Evolutionary conservation across 1,284 basidiomycete genomes (phyloP).

Genomic region (Malassezia furfur): DNA sequence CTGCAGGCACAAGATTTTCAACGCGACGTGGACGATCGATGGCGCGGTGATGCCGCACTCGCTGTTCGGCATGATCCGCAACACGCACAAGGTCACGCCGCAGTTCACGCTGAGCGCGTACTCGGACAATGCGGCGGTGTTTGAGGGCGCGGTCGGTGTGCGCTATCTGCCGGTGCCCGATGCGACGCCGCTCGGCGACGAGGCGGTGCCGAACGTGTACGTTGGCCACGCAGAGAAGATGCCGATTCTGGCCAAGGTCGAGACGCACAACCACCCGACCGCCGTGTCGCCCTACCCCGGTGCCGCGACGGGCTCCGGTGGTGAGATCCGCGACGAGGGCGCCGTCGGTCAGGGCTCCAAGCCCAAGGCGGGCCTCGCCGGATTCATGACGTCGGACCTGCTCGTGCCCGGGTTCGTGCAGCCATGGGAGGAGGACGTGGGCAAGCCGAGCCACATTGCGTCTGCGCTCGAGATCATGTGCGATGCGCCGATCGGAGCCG

Average conservation of each 20-base stretch:
- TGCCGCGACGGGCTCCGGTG: conserved; percentile 92
- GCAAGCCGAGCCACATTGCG: conserved; percentile 80
- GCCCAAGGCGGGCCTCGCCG: conserved; percentile 87
- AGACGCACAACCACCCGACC: conserved; percentile 98
- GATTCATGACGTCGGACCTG: conserved; percentile 91
- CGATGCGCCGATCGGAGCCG: conserved; percentile 85
- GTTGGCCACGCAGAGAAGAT: conserved; percentile 52
- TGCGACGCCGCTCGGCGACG: conserved; percentile 9
- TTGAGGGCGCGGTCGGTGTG: conserved; percentile 65
- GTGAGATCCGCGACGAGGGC: conserved; percentile 96
- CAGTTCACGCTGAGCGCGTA: conserved; percentile 79
- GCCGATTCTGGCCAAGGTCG: conserved; percentile 91
- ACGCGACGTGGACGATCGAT: conserved; percentile 89
- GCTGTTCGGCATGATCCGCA: conserved; percentile 94
- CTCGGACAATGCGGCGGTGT: conserved; percentile 93
- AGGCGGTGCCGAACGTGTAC: conserved; percentile 20
- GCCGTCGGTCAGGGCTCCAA: conserved; percentile 88
- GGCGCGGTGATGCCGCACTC: conserved; percentile 61
- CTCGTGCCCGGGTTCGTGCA: conserved; percentile 26
- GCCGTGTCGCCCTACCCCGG: conserved; percentile 96
- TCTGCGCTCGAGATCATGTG: conserved; percentile 93
- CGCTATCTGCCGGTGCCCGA: conserved; percentile 63
- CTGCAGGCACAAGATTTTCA: conserved; percentile 99
- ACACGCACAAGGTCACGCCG: conserved; percentile 73
- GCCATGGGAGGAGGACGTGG: conserved; percentile 53